phyloP scores from a whole-genome alignment of 202 grass and related monocot genomes.

The Musa balbisiana region DNA sequence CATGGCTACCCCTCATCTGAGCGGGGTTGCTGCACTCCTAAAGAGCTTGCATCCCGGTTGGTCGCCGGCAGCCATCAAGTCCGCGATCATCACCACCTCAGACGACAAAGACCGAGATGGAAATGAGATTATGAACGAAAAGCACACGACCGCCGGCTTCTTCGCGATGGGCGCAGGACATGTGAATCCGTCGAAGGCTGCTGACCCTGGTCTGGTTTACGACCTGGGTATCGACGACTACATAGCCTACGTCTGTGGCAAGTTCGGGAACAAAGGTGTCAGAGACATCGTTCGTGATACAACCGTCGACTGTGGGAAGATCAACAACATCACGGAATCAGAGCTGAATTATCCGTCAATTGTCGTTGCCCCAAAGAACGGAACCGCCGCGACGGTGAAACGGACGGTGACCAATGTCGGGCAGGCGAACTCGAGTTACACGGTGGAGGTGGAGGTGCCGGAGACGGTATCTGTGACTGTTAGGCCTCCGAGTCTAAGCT shows the following conservation, averaged over 20 bases:
- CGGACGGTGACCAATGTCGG: slow-evolving; percentile 86
- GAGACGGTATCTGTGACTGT: slow-evolving; percentile 45
- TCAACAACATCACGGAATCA: slow-evolving; percentile 47
- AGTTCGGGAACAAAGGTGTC: slow-evolving; percentile 42
- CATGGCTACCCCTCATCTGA: slow-evolving; percentile 83
- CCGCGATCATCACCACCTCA: slow-evolving; percentile 78
- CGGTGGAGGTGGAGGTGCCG: slow-evolving; percentile 48
- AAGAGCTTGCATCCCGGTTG: slow-evolving; percentile 59
- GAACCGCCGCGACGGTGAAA: slow-evolving; percentile 40
- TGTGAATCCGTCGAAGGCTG: slow-evolving; percentile 57
- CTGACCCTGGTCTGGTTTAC: slow-evolving; percentile 63
- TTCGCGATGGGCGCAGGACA: slow-evolving; percentile 78
- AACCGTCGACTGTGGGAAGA: slow-evolving; percentile 27
- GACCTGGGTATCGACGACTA: slow-evolving; percentile 60
- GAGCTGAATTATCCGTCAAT: slow-evolving; percentile 87
- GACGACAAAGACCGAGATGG: slow-evolving; percentile 40
- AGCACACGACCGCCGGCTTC: slow-evolving; percentile 60
- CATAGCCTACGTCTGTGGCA: slow-evolving; percentile 68
- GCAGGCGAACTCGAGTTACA: slow-evolving; percentile 33
- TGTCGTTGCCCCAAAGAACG: slow-evolving; percentile 32
- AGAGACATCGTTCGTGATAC: slow-evolving; percentile 36
- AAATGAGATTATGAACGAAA: slow-evolving; percentile 57
- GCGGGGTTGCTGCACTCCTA: slow-evolving; percentile 66
- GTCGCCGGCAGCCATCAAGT: slow-evolving; percentile 78
- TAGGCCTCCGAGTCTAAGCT: slow-evolving; percentile 41